phyloP scores from a whole-genome alignment of 192 early-diverging fungal species.

The Obelidium mucronatum region DNA sequence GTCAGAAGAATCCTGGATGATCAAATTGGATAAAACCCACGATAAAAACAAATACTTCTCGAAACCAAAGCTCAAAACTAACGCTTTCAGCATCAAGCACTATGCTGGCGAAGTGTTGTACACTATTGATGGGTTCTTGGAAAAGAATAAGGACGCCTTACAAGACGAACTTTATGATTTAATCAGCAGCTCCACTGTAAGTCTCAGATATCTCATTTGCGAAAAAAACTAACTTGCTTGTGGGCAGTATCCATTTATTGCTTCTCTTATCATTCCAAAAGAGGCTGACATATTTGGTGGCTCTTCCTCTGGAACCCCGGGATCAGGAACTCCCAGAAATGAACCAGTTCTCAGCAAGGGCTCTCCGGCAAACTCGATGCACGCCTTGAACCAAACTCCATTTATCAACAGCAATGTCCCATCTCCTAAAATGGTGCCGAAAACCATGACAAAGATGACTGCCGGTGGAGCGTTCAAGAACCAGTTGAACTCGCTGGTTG shows the following conservation, averaged over 20 bases:
- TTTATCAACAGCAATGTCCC: constrained; percentile 24
- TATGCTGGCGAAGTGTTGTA: constrained; percentile 65
- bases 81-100: constrained; percentile 61
- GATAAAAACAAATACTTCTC: constrained; percentile 57
- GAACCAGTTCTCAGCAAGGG: constrained; percentile 8
- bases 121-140: constrained; percentile 54
- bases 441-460: constrained; percentile 43
- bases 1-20: constrained; percentile 59
- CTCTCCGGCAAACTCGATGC: neutral
- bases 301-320: constrained; percentile 33
- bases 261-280: constrained; percentile 51
- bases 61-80: constrained; percentile 56
- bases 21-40: constrained; percentile 49
- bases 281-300: constrained; percentile 25
- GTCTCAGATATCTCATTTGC: neutral
- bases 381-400: constrained; percentile 8
- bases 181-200: constrained; percentile 51
- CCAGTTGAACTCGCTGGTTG: constrained; percentile 54
- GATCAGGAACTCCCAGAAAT: constrained; percentile 19
- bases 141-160: constrained; percentile 65
- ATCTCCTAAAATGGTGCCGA: constrained; percentile 52
- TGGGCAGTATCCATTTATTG: constrained; percentile 48
- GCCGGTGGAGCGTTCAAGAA: constrained; percentile 52
- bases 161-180: constrained; percentile 63
- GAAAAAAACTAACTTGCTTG: neutral